Evolutionary conservation across 768 basidiomycete species (phyloP), one percentile per base, ranked within the genome.

Genomic region (Mycena venus): DNA sequence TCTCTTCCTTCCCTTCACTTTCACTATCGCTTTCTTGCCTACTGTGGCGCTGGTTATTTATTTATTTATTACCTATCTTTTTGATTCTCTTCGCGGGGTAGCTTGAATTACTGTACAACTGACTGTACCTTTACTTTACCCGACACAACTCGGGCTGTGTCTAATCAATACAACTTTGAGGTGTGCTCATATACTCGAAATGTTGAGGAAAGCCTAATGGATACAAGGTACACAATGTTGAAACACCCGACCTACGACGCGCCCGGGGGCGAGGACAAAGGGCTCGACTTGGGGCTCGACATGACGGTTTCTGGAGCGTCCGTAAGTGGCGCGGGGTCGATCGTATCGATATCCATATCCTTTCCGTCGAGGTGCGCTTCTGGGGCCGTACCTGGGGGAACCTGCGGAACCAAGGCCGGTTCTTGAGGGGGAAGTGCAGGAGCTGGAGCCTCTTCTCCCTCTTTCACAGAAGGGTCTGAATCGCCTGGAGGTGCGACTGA

Each of bases 61-160:
- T 75, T 79, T 84, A 79, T 81, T 83, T 83, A 84, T 85, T 81
- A 78, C 77, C 77, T 82, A 81, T 83, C 82, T 84, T 84, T 79
- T 56, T 79, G 78, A 23, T 75, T 74, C 21, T 47, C 49, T 67
- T 49, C 55, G 64, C 36, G 3, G 66, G 44, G 65, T 60, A 53
- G 61, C 65, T 60, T 75, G 75, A 77, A 75, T 75, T 49, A 77
- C 73, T 77, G 70, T 72, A 72, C 66, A 27, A 67, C 67, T 79
- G 31, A 60, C 65, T 79, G 76, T 74, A 79, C 73, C 70, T 72
- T 72, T 78, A 77, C 66, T 65, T 74, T 55, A 76, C 62, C 23
- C 72, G 62, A 72, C 59, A 51, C 58, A 67, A 67, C 29, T 73
- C 60, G 72, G 65, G 36, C 61, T 73, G 67, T 68, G 68, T 53